Base-by-base conservation (phyloP, 257 asterid species). In the Lycium ferocissimum region DNA sequence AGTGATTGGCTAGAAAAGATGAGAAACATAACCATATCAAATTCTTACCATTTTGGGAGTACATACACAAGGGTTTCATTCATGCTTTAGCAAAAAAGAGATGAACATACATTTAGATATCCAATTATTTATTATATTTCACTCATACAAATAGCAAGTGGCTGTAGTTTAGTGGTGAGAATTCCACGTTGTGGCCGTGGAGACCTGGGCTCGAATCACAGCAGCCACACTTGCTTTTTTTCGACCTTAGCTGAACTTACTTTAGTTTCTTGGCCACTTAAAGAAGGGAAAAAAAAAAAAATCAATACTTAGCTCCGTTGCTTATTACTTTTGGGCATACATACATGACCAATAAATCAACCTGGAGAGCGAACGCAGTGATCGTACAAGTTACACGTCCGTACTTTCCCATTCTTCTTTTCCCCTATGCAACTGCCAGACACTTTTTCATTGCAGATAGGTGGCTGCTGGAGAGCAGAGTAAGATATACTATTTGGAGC, bases 171-270 rank as follows among this genome's bases (percentile, higher is more conserved):
- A 92, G 98, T 92, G 97, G 98, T 93, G 3, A 96, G 98, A 94
- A 94, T 96, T 96, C 94, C 97, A 94, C 95, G 97, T 93, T 94
- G 98, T 93, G 99, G 98, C 97, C 97, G 95, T 94, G 95, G 95
- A 93, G 98, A 93, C 97, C 97, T 93, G 97, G 97, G 98, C 99
- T 94, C 97, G 97, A 96, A 96, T 94, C 97, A 98, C 96, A 96
- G 98, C 98, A 94, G 98, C 99, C 98, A 93, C 98, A 93, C 45
- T 49, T 4, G 0, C 5, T 18, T 40, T 40, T 40, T 2, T 40
- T 5, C 45, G 45, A 40, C 45, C 45, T 3, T 40, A 40, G 45
- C 45, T 40, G 5, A 40, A 40, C 45, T 40, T 40, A 5, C 45
- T 40, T 17, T 9, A 58, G 65, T 17, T 18, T 2, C 3, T 13